These are phyloP conservation scores for Picochlorum sp. DNA, from an alignment of 139 green algal species.

Conservation along the genomic window DNA sequence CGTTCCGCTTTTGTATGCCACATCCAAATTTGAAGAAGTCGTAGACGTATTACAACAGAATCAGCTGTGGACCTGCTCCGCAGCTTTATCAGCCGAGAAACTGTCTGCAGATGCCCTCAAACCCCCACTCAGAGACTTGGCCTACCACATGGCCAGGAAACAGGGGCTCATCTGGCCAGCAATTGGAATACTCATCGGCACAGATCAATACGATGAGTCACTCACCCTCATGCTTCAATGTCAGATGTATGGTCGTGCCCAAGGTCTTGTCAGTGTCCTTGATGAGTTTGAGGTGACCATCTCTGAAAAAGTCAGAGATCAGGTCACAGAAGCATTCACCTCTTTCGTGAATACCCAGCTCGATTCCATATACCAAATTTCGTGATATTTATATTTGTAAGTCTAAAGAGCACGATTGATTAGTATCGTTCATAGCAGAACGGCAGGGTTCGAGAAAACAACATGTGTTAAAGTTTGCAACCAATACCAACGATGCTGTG, in stretches of 20 bases:
- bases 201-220: conserved; percentile 13
- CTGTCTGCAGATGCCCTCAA: conserved; percentile 28
- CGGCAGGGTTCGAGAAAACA: no score
- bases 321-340: neutral
- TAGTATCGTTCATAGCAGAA: no score
- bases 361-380: no score
- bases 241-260: neutral
- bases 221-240: neutral
- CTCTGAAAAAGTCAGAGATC: neutral
- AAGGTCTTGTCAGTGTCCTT: neutral
- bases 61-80: conserved; percentile 61
- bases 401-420: no score
- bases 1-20: conserved; percentile 67
- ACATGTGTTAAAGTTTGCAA: no score
- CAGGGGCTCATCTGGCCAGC: conserved; percentile 37
- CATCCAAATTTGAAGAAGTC: conserved; percentile 44
- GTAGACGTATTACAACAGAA: conserved; percentile 52
- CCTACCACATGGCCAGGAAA: conserved; percentile 31
- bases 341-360: no score
- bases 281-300: conserved; percentile 1
- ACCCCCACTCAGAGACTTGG: conserved; percentile 51
- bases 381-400: no score
- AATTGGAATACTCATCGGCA: conserved; percentile 28
- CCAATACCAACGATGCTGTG: neutral
- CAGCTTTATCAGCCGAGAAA: conserved; percentile 41